Base-by-base conservation (phyloP, 345 rosid genomes). In the Laguncularia racemosa region DNA sequence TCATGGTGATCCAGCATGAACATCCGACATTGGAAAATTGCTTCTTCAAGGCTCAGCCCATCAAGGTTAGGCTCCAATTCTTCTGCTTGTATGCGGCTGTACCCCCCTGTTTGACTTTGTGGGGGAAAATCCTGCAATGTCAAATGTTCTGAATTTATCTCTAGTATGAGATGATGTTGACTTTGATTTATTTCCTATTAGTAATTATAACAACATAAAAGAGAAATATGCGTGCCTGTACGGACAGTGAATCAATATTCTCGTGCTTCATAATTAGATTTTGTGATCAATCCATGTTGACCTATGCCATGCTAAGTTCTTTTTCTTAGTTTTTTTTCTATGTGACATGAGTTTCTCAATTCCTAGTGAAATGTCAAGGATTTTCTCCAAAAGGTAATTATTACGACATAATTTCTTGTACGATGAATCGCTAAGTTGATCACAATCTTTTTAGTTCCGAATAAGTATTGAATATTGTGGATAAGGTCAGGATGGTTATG, bases 1-100 rank as follows among this genome's bases (percentile, higher is more conserved):
- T 78, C 83, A 55, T 78, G 78, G 76, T 81, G 89, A 53, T 85
- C 86, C 74, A 85, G 56, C 50, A 83, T 72, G 68, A 71, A 77
- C 20, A 75, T 63, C 63, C 79, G 58, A 66, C 64, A 43, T 57
- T 71, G 64, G 1, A 19, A 20, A 69, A 74, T 72, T 57, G 78
- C 86, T 80, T 82, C 84, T 28, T 8, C 10, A 14, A 75, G 40
- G 55, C 59, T 68, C 60, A 78, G 60, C 21, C 83, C 89, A 48
- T 81, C 83, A 10, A 82, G 82, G 75, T 63, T 75, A 56, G 58
- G 52, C 59, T 53, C 79, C 55, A 82, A 67, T 23, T 78, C 54
- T 44, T 67, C 62, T 52, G 3, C 54, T 52, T 15, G 15, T 60
- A 85, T 78, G 46, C 57, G 58, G 62, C 92, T 80, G 14, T 6